A percentile compares a stretch with the other conserved stretches of the same genome.
Conservation (phyloP, 345 rosid genomes). For the Xanthoceras sorbifolium region DNA sequence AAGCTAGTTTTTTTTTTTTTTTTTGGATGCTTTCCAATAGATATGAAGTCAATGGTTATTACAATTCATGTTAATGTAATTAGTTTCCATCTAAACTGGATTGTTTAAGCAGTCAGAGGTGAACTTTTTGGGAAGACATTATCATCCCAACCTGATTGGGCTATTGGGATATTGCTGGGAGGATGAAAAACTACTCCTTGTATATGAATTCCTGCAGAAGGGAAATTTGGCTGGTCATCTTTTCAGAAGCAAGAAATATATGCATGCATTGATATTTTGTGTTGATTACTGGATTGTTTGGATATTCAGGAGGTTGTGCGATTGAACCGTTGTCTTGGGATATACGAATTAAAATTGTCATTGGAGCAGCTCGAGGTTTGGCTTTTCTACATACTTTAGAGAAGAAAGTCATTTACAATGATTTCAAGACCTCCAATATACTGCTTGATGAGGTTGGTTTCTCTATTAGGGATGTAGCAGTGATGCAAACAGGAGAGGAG, state of each 20-base stretch:
- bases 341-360: slow-evolving; percentile 58
- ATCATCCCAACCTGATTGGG: slow-evolving; percentile 76
- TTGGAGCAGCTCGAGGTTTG: slow-evolving; percentile 84
- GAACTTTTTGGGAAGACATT: slow-evolving; percentile 72
- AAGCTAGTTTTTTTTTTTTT: no score
- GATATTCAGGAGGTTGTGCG: slow-evolving; percentile 38
- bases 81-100: background rate
- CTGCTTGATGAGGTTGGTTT: slow-evolving; percentile 73
- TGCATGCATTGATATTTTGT: background rate
- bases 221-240: slow-evolving; percentile 79
- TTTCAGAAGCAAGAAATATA: slow-evolving; percentile 58
- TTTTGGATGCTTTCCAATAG: no score
- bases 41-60: background rate
- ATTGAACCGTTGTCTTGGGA: slow-evolving; percentile 79
- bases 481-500: no score
- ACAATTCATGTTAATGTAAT: slow-evolving; percentile 10
- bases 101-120: slow-evolving; percentile 66
- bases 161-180: slow-evolving; percentile 80
- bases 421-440: slow-evolving; percentile 83
- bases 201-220: slow-evolving; percentile 75
- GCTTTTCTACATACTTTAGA: slow-evolving; percentile 69
- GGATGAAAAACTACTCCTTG: slow-evolving; percentile 70
- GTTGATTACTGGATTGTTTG: slow-evolving; percentile 5
- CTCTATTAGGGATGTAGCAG: no score
- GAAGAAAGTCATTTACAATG: slow-evolving; percentile 75